These are phyloP conservation scores for Mycena chlorophos DNA, from an alignment of 768 basidiomycete species.

Conservation along the genomic window DNA sequence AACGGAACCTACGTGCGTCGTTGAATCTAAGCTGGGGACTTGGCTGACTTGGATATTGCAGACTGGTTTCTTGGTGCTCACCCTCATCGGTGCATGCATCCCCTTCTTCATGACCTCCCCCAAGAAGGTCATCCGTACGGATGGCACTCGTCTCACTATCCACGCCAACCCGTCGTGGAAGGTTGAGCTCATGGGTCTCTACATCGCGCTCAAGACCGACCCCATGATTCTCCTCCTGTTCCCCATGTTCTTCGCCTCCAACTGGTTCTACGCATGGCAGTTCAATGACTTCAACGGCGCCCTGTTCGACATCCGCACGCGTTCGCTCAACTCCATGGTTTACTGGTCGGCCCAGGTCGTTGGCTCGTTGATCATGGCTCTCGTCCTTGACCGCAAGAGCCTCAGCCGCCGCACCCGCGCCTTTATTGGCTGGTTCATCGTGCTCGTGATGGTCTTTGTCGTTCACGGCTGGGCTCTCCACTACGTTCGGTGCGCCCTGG, in stretches of 20 bases:
- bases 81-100: constrained; percentile 63
- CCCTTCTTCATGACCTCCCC: constrained; percentile 75
- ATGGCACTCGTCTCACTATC: constrained; percentile 66
- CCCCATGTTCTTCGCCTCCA: constrained; percentile 84
- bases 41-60: constrained; percentile 29
- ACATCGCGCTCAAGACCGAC: constrained; percentile 65
- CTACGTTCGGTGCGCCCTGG: constrained; percentile 64
- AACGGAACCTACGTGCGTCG: constrained; percentile 75
- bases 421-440: constrained; percentile 63
- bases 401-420: constrained; percentile 69
- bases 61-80: constrained; percentile 77
- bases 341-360: constrained; percentile 82
- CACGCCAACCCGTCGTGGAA: constrained; percentile 77
- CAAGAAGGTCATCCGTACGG: constrained; percentile 67
- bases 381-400: constrained; percentile 58
- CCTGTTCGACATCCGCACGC: constrained; percentile 76
- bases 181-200: constrained; percentile 69
- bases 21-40: not conserved
- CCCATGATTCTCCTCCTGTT: constrained; percentile 73
- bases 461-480: constrained; percentile 75
- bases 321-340: constrained; percentile 72
- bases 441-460: constrained; percentile 63
- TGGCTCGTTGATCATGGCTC: constrained; percentile 70
- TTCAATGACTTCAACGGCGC: constrained; percentile 81
- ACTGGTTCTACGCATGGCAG: constrained; percentile 89